Conservation (phyloP, 768 basidiomycete genomes). For the Phaffia australis region DNA sequence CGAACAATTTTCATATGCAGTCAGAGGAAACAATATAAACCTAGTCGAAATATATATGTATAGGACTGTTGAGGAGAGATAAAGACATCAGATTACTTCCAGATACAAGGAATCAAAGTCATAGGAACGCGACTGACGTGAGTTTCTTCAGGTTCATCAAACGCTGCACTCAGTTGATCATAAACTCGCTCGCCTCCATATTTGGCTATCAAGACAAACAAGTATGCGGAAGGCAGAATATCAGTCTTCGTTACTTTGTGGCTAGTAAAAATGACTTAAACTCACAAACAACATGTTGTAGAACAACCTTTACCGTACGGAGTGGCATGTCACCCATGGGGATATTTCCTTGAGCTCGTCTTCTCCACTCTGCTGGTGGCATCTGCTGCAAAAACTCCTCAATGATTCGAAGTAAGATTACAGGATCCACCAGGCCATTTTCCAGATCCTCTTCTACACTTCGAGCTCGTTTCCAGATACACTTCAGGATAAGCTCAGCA, state of each 20-base stretch:
- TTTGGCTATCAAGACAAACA: slow-evolving; percentile 46
- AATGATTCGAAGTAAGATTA: slow-evolving; percentile 79
- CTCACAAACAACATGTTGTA: slow-evolving; percentile 92
- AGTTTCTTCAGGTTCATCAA: slow-evolving; percentile 53
- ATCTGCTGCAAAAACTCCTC: slow-evolving; percentile 89
- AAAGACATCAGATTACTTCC: slow-evolving; percentile 7
- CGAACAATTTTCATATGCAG: not conserved
- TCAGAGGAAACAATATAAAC: not conserved
- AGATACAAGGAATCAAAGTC: not conserved
- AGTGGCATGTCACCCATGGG: slow-evolving; percentile 97
- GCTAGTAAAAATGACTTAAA: slow-evolving; percentile 26
- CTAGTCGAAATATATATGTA: slow-evolving; percentile 83
- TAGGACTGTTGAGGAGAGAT: slow-evolving; percentile 40
- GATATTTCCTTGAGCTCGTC: slow-evolving; percentile 75
- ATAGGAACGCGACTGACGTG: slow-evolving; percentile 1
- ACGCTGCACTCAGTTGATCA: slow-evolving; percentile 75
- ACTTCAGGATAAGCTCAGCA: slow-evolving; percentile 86
- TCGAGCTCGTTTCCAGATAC: slow-evolving; percentile 93
- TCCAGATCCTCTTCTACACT: slow-evolving; percentile 86
- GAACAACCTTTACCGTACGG: slow-evolving; percentile 93
- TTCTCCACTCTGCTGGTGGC: slow-evolving; percentile 91
- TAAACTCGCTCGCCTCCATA: slow-evolving; percentile 74
- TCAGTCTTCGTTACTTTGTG: slow-evolving; percentile 1
- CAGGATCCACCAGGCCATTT: slow-evolving; percentile 66
- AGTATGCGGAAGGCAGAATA: slow-evolving; percentile 25